A percentile compares a stretch with the other conserved stretches of the same genome.
Evolutionary conservation across 768 basidiomycete genomes (phyloP).

Genomic region (Saitozyma sp.): DNA sequence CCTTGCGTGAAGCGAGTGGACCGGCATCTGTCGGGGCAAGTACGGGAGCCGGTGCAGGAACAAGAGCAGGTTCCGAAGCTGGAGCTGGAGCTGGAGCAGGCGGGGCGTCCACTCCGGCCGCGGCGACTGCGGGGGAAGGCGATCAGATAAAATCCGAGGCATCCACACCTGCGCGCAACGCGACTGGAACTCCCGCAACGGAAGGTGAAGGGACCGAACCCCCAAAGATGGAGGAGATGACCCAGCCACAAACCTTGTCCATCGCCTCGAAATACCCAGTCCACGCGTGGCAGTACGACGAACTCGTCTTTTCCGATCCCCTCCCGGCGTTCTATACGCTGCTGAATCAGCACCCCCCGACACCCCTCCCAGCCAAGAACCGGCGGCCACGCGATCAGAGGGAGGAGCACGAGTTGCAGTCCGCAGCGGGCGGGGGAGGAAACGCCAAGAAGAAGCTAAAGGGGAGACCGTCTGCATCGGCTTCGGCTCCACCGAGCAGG

Average conservation of each 20-base stretch:
- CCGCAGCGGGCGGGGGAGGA: not conserved
- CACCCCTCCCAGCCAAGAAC: constrained; percentile 62
- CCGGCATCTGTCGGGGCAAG: not conserved
- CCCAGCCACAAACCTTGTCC: constrained; percentile 7
- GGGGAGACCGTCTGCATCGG: constrained; percentile 56
- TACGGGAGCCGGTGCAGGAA: not conserved
- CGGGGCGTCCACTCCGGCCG: not conserved
- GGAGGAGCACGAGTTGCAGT: constrained; percentile 20
- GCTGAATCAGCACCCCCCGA: constrained; percentile 79
- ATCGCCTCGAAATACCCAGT: constrained; percentile 56
- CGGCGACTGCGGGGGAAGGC: not conserved
- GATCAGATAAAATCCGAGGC: constrained; percentile 1
- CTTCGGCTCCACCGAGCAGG: constrained; percentile 53
- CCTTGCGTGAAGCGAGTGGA: not conserved
- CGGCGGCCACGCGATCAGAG: constrained; percentile 39
- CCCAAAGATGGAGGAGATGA: not conserved
- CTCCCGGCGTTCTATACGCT: constrained; percentile 80
- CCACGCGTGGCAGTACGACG: constrained; percentile 98
- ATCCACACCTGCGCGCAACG: not conserved
- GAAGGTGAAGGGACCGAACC: not conserved
- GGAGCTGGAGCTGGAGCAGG: not conserved
- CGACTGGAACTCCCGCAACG: not conserved
- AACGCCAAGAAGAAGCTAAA: constrained; percentile 53
- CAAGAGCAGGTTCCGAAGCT: not conserved
- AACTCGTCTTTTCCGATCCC: constrained; percentile 93